Conservation (phyloP, 306 rosid species). For the Lupinus albus region DNA sequence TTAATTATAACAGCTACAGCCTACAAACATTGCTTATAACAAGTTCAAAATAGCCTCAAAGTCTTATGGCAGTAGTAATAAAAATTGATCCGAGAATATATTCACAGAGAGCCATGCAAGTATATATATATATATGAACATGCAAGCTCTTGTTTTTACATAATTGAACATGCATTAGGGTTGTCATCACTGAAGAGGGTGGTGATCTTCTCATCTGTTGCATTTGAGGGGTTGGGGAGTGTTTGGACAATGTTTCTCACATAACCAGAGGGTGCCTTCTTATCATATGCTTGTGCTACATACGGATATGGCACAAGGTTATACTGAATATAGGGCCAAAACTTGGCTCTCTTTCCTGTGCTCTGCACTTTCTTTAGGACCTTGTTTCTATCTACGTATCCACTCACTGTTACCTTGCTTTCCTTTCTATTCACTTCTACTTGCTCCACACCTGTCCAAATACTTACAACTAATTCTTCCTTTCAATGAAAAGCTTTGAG, state of each 20-base stretch:
- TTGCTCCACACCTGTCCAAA: conserved; percentile 74
- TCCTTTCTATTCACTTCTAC: conserved; percentile 79
- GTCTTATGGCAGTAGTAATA: too few relatives aligned
- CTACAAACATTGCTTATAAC: too few relatives aligned
- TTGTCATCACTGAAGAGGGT: conserved; percentile 86
- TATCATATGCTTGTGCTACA: conserved; percentile 81
- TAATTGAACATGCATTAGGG: conserved; percentile 79
- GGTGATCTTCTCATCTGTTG: conserved; percentile 60
- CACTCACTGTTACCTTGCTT: conserved; percentile 70
- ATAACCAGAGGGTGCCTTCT: conserved; percentile 84
- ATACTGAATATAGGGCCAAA: conserved; percentile 92
- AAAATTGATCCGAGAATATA: too few relatives aligned
- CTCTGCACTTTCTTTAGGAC: conserved; percentile 75
- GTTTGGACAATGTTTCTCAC: conserved; percentile 70
- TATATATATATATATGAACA: too few relatives aligned
- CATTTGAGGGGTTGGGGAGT: conserved; percentile 53
- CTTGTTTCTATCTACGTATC: conserved; percentile 82
- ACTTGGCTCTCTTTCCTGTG: conserved; percentile 86
- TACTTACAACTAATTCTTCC: too few relatives aligned
- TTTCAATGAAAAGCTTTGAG: too few relatives aligned
- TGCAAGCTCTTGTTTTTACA: conserved; percentile 46
- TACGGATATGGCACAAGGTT: conserved; percentile 89
- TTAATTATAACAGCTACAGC: too few relatives aligned
- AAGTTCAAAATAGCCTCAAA: too few relatives aligned
- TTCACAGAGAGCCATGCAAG: too few relatives aligned